phyloP scores from a whole-genome alignment of 1,284 basidiomycete species.

The Austroboletus niveus region DNA sequence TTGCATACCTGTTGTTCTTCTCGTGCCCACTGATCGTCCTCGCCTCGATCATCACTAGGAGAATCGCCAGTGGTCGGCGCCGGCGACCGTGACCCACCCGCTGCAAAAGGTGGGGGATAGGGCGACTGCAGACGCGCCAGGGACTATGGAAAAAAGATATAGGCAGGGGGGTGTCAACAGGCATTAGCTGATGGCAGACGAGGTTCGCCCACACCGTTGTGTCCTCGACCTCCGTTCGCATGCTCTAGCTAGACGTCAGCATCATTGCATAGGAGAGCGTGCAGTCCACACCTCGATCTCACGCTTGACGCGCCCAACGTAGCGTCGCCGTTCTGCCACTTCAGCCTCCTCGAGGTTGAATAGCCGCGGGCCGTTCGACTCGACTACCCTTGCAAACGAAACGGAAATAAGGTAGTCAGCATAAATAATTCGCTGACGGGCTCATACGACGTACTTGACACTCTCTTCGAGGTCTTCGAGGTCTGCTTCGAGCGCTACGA shows the following conservation, averaged over 20 bases:
- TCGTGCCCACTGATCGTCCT: conserved; percentile 74
- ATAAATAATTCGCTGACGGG: not conserved
- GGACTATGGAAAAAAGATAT: not conserved
- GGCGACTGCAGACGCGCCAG: conserved; percentile 15
- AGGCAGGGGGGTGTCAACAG: not conserved
- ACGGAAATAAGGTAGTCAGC: conserved; percentile 5
- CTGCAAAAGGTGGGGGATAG: conserved; percentile 11
- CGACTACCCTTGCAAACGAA: conserved; percentile 59
- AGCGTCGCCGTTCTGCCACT: conserved; percentile 67
- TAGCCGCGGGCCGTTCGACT: conserved; percentile 76
- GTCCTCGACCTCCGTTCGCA: conserved; percentile 52
- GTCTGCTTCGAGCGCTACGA: conserved; percentile 78
- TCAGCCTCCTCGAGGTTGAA: conserved; percentile 79
- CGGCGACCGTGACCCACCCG: conserved; percentile 15
- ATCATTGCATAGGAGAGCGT: conserved; percentile 4
- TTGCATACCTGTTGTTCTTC: conserved; percentile 75
- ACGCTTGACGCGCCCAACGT: conserved; percentile 68
- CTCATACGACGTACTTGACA: conserved; percentile 55
- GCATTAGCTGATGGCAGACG: not conserved
- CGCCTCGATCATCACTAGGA: conserved; percentile 46
- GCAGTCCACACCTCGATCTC: conserved; percentile 65
- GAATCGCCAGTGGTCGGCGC: conserved; percentile 6
- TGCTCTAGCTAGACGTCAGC: conserved; percentile 53
- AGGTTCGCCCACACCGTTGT: conserved; percentile 16
- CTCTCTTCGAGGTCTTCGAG: conserved; percentile 87